These are phyloP conservation scores for Phytophthora pseudosyringae DNA, from an alignment of 352 stramenopile species.

Conservation along the genomic window DNA sequence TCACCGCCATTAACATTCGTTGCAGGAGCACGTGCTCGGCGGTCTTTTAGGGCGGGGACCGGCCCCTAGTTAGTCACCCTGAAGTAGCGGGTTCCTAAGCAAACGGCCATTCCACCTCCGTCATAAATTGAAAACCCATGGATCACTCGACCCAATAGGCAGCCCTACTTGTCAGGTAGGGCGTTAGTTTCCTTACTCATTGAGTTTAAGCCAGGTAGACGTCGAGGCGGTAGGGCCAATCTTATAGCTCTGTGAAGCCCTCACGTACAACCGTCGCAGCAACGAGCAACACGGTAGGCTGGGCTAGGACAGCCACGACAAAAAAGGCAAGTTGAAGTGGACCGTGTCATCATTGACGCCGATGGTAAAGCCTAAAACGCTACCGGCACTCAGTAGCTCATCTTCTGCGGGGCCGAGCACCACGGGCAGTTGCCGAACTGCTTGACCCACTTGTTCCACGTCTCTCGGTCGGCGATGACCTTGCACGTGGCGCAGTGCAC, in stretches of 20 bases:
- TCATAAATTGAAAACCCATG: constrained; percentile 75
- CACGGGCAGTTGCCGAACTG: constrained; percentile 85
- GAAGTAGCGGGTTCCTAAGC: constrained; percentile 51
- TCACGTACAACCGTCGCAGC: constrained; percentile 17
- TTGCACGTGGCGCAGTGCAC: constrained; percentile 91
- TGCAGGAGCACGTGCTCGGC: no score
- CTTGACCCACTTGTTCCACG: constrained; percentile 92
- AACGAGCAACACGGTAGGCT: neutral
- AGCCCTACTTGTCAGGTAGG: constrained; percentile 88
- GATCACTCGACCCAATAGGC: constrained; percentile 54
- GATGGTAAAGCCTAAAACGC: neutral
- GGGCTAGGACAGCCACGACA: neutral
- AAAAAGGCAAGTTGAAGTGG: constrained; percentile 33
- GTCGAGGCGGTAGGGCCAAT: neutral
- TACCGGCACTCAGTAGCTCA: constrained; percentile 66
- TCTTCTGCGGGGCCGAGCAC: constrained; percentile 84
- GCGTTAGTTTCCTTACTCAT: constrained; percentile 94
- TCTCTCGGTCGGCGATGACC: constrained; percentile 84
- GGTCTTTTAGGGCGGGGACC: constrained; percentile 46
- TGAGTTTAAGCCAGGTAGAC: constrained; percentile 86
- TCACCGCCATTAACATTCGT: no score
- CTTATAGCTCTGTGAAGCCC: constrained; percentile 1
- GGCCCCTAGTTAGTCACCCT: constrained; percentile 47
- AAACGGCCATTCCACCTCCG: constrained; percentile 79
- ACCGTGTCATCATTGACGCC: constrained; percentile 9